Percentiles rank a stretch among this genome's conserved stretches.
Conservation (phyloP, 192 early-diverging fungal genomes). For the Geranomyces variabilis region DNA sequence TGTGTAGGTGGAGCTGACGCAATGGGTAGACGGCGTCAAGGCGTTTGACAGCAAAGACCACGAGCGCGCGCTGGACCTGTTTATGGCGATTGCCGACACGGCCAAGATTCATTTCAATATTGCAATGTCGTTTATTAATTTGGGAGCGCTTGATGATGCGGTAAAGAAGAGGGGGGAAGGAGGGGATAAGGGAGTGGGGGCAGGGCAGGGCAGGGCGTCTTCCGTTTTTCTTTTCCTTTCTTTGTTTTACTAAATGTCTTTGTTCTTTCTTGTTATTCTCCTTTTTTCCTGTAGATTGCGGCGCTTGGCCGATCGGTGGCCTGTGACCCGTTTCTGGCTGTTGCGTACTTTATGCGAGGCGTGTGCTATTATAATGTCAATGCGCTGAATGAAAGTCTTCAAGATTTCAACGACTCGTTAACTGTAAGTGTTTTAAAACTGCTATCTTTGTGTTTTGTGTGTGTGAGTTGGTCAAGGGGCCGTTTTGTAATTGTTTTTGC, state of each 20-base stretch:
- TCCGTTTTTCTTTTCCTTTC: not conserved
- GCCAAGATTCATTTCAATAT: slow-evolving; percentile 98
- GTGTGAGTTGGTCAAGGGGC: not conserved
- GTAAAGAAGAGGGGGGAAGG: slow-evolving; percentile 72
- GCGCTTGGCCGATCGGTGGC: slow-evolving; percentile 74
- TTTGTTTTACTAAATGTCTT: not conserved
- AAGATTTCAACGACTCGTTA: slow-evolving; percentile 81
- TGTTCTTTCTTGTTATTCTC: not conserved
- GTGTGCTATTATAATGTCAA: slow-evolving; percentile 77
- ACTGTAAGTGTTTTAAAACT: slow-evolving; percentile 60
- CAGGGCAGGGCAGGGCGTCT: no score
- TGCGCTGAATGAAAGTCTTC: slow-evolving; percentile 69
- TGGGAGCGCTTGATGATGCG: slow-evolving; percentile 76
- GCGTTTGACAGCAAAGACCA: slow-evolving; percentile 78
- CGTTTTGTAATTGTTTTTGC: not conserved
- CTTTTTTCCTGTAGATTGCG: slow-evolving; percentile 64
- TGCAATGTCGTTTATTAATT: slow-evolving; percentile 75
- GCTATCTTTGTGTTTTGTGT: slow-evolving; percentile 4
- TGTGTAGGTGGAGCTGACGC: slow-evolving; percentile 61
- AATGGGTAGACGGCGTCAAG: slow-evolving; percentile 78
- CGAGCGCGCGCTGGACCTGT: slow-evolving; percentile 66
- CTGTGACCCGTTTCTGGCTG: slow-evolving; percentile 86
- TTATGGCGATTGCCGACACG: slow-evolving; percentile 82
- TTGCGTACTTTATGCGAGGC: slow-evolving; percentile 92
- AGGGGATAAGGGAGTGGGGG: not conserved